A percentile compares a stretch with the other conserved stretches of the same genome.
These are phyloP conservation scores for Lophium mytilinum DNA, from an alignment of 495 filamentous ascomycete species.

Conservation along the genomic window DNA sequence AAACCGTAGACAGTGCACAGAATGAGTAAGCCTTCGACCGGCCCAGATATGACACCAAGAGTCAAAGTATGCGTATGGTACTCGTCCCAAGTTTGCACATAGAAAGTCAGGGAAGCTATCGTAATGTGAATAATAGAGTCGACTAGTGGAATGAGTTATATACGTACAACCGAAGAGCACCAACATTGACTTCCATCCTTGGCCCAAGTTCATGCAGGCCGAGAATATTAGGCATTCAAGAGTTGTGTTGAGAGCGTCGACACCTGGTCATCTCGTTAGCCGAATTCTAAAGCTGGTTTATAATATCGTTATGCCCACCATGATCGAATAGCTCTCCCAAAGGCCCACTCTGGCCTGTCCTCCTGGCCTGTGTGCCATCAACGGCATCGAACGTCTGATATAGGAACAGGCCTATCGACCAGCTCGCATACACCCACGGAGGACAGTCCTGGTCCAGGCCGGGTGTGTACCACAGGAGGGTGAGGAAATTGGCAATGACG, in stretches of 20 bases:
- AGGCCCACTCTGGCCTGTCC: slow-evolving; percentile 87
- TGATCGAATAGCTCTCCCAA: slow-evolving; percentile 96
- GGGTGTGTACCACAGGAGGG: slow-evolving; percentile 94
- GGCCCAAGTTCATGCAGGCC: slow-evolving; percentile 82
- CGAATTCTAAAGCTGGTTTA: neutral
- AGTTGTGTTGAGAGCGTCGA: slow-evolving; percentile 93
- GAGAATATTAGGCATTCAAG: slow-evolving; percentile 89
- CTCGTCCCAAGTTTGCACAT: slow-evolving; percentile 98
- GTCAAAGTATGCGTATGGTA: slow-evolving; percentile 96
- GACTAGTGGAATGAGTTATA: neutral
- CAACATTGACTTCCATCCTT: slow-evolving; percentile 82
- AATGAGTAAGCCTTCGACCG: slow-evolving; percentile 88
- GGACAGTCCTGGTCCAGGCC: slow-evolving; percentile 89
- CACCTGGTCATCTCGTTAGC: slow-evolving; percentile 42
- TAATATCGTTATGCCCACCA: slow-evolving; percentile 43
- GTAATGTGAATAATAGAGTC: slow-evolving; percentile 5
- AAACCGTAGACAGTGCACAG: slow-evolving; percentile 75
- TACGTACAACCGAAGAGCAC: slow-evolving; percentile 71
- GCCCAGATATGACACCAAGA: slow-evolving; percentile 84
- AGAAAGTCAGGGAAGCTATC: slow-evolving; percentile 77
- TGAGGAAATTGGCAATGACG: slow-evolving; percentile 84
- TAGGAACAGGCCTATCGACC: slow-evolving; percentile 81
- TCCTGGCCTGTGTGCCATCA: slow-evolving; percentile 88
- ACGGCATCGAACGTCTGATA: slow-evolving; percentile 99
- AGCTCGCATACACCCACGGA: slow-evolving; percentile 86